These are phyloP conservation scores for Dryas integrifolia DNA, from an alignment of 331 rosid genomes.

Conservation along the genomic window DNA sequence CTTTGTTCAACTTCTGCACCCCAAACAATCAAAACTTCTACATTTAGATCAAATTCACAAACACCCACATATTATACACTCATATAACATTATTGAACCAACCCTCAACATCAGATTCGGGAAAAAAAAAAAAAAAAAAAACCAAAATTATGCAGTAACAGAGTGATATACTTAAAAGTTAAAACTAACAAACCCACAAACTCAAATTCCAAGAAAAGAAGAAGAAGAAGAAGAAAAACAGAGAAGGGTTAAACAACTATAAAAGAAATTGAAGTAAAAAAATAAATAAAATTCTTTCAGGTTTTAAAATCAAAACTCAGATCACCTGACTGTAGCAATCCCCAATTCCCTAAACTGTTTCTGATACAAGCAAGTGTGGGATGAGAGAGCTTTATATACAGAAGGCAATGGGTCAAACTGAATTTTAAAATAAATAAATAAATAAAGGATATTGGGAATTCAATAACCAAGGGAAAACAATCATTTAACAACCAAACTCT, in stretches of 20 bases:
- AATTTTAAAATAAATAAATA: not conserved
- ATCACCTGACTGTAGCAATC: constrained; percentile 25
- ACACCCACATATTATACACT: not conserved
- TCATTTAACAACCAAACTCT: constrained; percentile 25
- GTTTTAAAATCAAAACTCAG: not conserved
- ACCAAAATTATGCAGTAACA: not conserved
- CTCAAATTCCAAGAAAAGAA: not conserved
- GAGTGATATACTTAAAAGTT: too few species aligned
- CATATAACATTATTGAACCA: not conserved
- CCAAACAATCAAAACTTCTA: constrained; percentile 21
- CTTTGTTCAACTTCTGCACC: constrained; percentile 27
- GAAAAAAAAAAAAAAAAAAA: not conserved
- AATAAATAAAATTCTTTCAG: not conserved
- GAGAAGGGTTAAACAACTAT: not conserved
- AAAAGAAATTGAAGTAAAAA: not conserved
- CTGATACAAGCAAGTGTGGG: constrained; percentile 16
- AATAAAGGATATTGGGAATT: not conserved
- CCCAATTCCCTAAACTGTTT: constrained; percentile 10
- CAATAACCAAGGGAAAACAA: not conserved
- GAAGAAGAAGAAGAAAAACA: not conserved
- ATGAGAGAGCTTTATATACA: constrained; percentile 29
- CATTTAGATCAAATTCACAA: constrained; percentile 11
- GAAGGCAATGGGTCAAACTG: not conserved
- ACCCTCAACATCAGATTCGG: constrained; percentile 1
- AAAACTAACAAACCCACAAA: not conserved